Percentiles rank a stretch among this genome's conserved stretches.
Conservation (phyloP, 139 green algal species). For the Choricystis sp. region DNA sequence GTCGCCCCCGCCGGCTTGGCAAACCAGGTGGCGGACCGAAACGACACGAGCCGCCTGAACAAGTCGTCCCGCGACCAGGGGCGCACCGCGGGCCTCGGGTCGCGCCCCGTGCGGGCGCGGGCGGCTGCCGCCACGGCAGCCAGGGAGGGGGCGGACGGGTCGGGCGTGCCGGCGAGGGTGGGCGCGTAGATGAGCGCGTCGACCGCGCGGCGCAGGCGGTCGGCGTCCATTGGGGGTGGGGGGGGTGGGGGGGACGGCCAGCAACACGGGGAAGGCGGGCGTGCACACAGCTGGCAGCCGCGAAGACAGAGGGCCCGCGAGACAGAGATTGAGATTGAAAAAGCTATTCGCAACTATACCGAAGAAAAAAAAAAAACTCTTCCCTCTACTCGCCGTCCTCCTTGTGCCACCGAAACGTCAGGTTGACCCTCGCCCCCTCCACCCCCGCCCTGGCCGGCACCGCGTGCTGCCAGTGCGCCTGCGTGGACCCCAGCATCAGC, state of each 20-base stretch:
- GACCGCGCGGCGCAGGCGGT: conserved; percentile 16
- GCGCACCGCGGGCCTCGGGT: conserved; percentile 1
- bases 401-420: conserved; percentile 31
- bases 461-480: conserved; percentile 36
- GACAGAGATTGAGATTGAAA: too few species aligned
- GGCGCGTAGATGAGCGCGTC: conserved; percentile 23
- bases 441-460: conserved; percentile 16
- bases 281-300: too few species aligned
- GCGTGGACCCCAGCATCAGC: conserved; percentile 22
- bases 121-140: too few species aligned
- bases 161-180: conserved; percentile 6
- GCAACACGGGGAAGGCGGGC: too few species aligned
- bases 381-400: neutral
- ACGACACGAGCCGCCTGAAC: conserved; percentile 43
- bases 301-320: too few species aligned
- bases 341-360: too few species aligned
- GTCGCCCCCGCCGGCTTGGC: conserved; percentile 36
- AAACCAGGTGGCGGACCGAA: conserved; percentile 50
- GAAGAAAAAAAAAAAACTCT: neutral
- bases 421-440: conserved; percentile 20
- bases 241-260: too few species aligned
- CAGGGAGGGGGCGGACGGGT: neutral
- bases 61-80: conserved; percentile 48
- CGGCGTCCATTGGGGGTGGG: too few species aligned
- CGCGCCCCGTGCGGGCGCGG: too few species aligned